Base-by-base conservation (phyloP, 2,329 filamentous ascomycete genomes). In the Epichloe uncinata region DNA sequence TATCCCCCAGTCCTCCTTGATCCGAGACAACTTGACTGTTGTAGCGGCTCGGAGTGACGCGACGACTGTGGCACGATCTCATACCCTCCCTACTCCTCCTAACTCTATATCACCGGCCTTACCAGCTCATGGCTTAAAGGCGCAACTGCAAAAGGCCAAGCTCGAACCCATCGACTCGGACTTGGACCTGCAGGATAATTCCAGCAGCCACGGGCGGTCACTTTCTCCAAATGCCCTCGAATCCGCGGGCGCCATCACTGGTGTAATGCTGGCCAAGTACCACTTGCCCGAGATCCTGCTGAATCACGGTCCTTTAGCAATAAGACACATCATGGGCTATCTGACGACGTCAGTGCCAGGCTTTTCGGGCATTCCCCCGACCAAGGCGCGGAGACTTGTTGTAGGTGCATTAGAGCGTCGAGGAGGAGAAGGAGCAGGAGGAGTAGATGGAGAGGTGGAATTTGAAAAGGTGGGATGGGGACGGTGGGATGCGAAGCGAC, bases 381-480 rank as follows among this genome's bases (percentile, higher is more conserved):
- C 87, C 52, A 95, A 95, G 73, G 90, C 93, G 42, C 81, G 93
- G 59, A 81, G 91, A 65, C 72, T 97, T 52, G 89, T 97, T 5
- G 91, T 96, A n/a, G 85, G 84, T 52, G 91, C 90, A 53, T 71
- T 97, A 57, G 91, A 97, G 70, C 85, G 86, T 59, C 84, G 86
- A 59, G 77, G 78, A 58, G 77, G 77, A 55, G 75, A 81, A 55
- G 75, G 76, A 52, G 79, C 81, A 53, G 78, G 81, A 53, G 78
- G 78, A 50, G 63, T 77, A 53, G 74, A 82, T 54, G 82, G 83
- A 56, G 82, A 87, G 58, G 83, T 93, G 60, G 77, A 84, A 62
- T 97, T 95, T 63, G 86, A 94, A 66, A 97, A 97, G 74, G 88
- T 96, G 52, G 91, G 91, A 62, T 97, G 91, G 91, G 93, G 93